Base-by-base conservation (phyloP, 2,329 filamentous ascomycete species). In the Colletotrichum kahawae region DNA sequence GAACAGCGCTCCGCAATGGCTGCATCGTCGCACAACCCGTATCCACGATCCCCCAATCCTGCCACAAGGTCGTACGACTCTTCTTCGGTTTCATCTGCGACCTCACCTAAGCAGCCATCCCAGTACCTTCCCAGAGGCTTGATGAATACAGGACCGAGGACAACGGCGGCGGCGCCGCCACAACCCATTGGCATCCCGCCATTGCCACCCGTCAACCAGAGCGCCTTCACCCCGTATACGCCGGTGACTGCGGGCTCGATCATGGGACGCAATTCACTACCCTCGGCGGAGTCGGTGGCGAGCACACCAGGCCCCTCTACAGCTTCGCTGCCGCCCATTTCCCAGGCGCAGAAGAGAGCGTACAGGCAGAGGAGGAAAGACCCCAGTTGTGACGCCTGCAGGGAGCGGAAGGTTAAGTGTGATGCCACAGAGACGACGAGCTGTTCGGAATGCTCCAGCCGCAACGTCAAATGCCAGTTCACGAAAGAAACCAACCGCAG, bases 401-500 rank as follows among this genome's bases (percentile, higher is more conserved):
- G 97, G 75, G 97, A 99, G 80, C 87, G 92, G 78, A 94, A 94
- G 85, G 92, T 94, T 82, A 94, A 94, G 90, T 99, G 97, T 84
- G 97, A 99, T 87, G 97, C 97, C 36, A 98, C 97, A 18, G 97
- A 98, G 83, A 98, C 95, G 21, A 93, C 95, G 13, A 98, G 96
- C 85, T 99, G 97, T 84, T 98, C 97, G 2, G 97, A 99, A 85
- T 99, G 97, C 86, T 97, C 95, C 6, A 98, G 96, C 83, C 93
- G 97, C 78, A 97, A 96, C 82, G 96, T 98, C 78, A 98, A 97
- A 84, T 99, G 97, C 82, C 96, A 98, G 82, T 99, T 99, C 83
- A 99, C 97, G 65, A 99, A 99, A 86, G 97, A 99, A 85, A 99
- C 97, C 14, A 99, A 99, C 83, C 91, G 97, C 74, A 92, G 97